These are phyloP conservation scores for Papiliotrema flavescens DNA, from an alignment of 1,284 basidiomycete species.

Conservation along the genomic window DNA sequence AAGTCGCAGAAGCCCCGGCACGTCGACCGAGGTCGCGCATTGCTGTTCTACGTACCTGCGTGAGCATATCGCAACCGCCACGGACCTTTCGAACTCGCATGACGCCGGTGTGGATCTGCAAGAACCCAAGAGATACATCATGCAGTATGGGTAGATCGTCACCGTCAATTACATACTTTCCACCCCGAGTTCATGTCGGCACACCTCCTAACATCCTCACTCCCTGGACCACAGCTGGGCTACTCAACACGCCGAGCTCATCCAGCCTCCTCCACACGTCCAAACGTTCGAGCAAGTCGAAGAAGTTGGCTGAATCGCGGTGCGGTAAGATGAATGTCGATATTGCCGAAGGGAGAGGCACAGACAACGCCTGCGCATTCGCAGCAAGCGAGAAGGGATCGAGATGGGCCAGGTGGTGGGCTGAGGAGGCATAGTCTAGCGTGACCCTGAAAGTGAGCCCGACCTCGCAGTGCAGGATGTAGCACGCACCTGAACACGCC, in stretches of 20 bases:
- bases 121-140: neutral
- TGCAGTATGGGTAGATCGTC: neutral
- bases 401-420: slow-evolving; percentile 12
- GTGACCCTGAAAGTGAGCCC: slow-evolving; percentile 23
- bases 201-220: slow-evolving; percentile 12
- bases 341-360: slow-evolving; percentile 24
- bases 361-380: slow-evolving; percentile 14
- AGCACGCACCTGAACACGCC: slow-evolving; percentile 36
- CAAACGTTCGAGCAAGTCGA: slow-evolving; percentile 31
- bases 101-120: neutral
- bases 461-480: neutral
- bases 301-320: slow-evolving; percentile 27
- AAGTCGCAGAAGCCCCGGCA: too few relatives aligned
- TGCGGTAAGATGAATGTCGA: slow-evolving; percentile 20
- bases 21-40: too few relatives aligned
- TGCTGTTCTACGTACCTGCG: too few relatives aligned
- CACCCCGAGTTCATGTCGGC: slow-evolving; percentile 1
- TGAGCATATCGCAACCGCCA: too few relatives aligned
- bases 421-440: slow-evolving; percentile 36
- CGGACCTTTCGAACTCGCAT: too few relatives aligned
- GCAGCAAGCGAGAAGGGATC: slow-evolving; percentile 28
- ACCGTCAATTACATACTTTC: neutral
- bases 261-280: slow-evolving; percentile 19
- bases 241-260: neutral
- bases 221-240: slow-evolving; percentile 1